Evolutionary conservation across 257 asterid genomes (phyloP).

Genomic region (Solanum stenotomum): DNA sequence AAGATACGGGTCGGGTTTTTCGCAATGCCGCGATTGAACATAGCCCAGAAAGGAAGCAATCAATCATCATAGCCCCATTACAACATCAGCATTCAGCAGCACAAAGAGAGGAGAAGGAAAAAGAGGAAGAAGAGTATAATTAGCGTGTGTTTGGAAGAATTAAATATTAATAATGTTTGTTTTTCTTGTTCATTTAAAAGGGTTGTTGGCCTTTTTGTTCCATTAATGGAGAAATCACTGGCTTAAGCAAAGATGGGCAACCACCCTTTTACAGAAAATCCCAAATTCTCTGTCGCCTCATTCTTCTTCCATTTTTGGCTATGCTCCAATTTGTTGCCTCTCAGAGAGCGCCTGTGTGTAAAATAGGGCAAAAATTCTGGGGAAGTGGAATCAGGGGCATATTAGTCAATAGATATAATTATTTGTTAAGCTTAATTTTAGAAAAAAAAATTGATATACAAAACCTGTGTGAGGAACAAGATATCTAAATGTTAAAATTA

Average conservation of each 20-base stretch:
- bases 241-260: neutral
- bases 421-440: neutral
- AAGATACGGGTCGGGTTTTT: neutral
- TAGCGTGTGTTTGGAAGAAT: neutral
- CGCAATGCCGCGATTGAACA: neutral
- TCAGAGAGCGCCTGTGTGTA: neutral
- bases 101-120: neutral
- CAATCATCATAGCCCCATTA: neutral
- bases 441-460: neutral
- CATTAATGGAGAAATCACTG: neutral
- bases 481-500: neutral
- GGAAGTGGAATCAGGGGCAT: neutral
- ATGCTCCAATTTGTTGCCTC: neutral
- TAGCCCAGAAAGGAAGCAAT: neutral
- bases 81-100: neutral
- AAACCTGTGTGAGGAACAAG: neutral
- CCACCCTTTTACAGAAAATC: neutral
- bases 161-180: neutral
- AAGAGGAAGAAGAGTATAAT: neutral
- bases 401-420: neutral
- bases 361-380: neutral
- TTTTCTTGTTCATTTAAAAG: neutral
- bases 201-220: neutral
- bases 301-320: neutral
- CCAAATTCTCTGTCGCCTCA: neutral